These are phyloP conservation scores for Fusarium camptoceras DNA, from an alignment of 2,329 filamentous ascomycete genomes.

Conservation along the genomic window DNA sequence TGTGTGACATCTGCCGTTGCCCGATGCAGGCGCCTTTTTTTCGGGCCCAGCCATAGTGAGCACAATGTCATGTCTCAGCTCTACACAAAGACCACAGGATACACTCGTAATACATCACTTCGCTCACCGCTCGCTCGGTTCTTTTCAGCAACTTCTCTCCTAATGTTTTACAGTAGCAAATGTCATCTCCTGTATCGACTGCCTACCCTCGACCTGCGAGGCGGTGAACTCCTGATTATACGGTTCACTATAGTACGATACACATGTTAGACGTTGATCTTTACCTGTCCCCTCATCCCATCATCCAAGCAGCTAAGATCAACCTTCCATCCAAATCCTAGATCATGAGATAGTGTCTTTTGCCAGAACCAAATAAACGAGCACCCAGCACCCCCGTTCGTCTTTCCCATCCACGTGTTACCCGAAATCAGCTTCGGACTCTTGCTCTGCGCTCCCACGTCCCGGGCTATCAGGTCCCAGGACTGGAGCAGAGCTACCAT, in stretches of 20 bases:
- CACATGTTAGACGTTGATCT: slow-evolving; percentile 35
- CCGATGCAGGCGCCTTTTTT: slow-evolving; percentile 21
- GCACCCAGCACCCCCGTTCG: slow-evolving; percentile 10
- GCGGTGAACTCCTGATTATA: slow-evolving; percentile 32
- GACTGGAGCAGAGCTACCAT: slow-evolving; percentile 49
- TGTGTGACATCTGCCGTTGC: slow-evolving; percentile 12
- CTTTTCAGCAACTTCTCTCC: neutral
- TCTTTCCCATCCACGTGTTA: slow-evolving; percentile 55
- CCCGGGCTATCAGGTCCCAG: slow-evolving; percentile 55
- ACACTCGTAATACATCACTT: slow-evolving; percentile 24
- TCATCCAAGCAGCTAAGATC: slow-evolving; percentile 35
- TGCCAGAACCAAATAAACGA: slow-evolving; percentile 26
- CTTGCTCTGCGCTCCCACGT: slow-evolving; percentile 53
- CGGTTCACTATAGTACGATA: slow-evolving; percentile 5
- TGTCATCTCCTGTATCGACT: slow-evolving; percentile 32
- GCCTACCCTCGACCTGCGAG: slow-evolving; percentile 35
- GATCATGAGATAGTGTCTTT: slow-evolving; percentile 24
- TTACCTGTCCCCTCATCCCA: slow-evolving; percentile 27
- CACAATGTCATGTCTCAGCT: slow-evolving; percentile 24
- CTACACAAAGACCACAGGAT: neutral
- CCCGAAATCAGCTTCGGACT: slow-evolving; percentile 52
- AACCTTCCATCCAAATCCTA: slow-evolving; percentile 31
- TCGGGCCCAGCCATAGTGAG: slow-evolving; percentile 17
- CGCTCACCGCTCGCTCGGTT: slow-evolving; percentile 30
- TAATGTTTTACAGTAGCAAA: neutral